Base-by-base conservation (phyloP, 805 yeast species). In the Saccharomycopsis synnaedendra region DNA sequence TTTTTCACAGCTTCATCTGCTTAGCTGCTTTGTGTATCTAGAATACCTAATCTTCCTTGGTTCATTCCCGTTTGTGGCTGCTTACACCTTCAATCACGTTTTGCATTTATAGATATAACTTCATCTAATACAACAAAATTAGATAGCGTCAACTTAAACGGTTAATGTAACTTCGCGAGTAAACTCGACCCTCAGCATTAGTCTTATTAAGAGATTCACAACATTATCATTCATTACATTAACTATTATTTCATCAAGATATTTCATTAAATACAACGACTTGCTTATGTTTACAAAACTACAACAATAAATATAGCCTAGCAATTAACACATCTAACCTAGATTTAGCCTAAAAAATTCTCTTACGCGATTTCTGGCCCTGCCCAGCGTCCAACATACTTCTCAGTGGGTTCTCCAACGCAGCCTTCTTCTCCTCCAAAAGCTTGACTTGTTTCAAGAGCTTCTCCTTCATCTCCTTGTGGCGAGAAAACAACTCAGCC, bases 391-490 rank as follows among this genome's bases (percentile, higher is more conserved):
- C 45, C 3, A 63, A 61, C 42, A 66, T 76, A 52, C 72, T 75
- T 52, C 64, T 66, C 54, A 75, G 75, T 57, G 71, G 74, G 46
- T 75, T 72, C 64, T 85, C 93, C 57, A 93, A 72, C 63, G 80
- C 86, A 53, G 72, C 75, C 68, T 88, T 89, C 69, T 86, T 87
- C 56, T 88, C 96, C 65, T 93, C 97, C 60, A 93, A 75, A 59
- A 88, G 78, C 62, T 82, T 83, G 56, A 90, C 78, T 67, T 90
- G 96, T 64, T 84, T 84, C 55, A 83, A 72, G 63, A 93, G 75
- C 67, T 86, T 87, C 61, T 90, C 97, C 68, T 90, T 90, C 90
- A 90, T 89, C 66, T 93, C 97, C 67, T 87, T 86, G 67, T 93
- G 98, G 65, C 94, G 82, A 39, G 93, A 77, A 64, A 90, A 90